phyloP scores from a whole-genome alignment of 345 rosid genomes.

The Citrus cavaleriei region DNA sequence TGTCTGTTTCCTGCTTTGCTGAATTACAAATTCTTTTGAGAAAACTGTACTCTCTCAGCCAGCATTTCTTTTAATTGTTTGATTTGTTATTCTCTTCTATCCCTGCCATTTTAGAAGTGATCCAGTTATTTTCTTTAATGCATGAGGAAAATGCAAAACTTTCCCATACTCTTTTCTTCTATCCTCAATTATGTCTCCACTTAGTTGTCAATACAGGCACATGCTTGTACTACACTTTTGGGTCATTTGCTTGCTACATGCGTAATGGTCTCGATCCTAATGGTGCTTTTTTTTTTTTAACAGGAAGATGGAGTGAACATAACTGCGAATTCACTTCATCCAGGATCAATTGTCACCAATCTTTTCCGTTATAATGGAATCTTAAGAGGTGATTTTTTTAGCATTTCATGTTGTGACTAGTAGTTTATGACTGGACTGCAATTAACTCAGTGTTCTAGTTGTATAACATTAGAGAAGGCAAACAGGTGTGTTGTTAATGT shows the following conservation, averaged over 20 bases:
- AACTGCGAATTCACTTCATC: constrained; percentile 76
- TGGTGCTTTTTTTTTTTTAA: constrained; percentile 5
- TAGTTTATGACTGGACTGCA: neutral
- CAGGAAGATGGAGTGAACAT: constrained; percentile 62
- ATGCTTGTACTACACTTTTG: neutral
- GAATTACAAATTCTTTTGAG: neutral
- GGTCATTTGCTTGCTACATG: neutral
- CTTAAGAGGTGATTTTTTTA: constrained; percentile 30
- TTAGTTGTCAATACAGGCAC: neutral
- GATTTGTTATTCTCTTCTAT: neutral
- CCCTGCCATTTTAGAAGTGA: neutral
- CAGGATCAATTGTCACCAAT: constrained; percentile 64
- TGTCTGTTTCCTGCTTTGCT: neutral
- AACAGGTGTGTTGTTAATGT: neutral
- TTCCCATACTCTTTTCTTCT: neutral
- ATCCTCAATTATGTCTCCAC: neutral
- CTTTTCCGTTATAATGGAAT: constrained; percentile 48
- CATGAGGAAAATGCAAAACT: neutral
- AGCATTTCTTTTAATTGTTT: neutral
- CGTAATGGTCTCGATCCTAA: neutral
- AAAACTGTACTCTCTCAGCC: neutral
- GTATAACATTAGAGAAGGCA: neutral
- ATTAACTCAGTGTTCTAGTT: neutral
- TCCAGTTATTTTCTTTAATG: neutral
- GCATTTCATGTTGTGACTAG: neutral